Evolutionary conservation across 1,284 basidiomycete genomes (phyloP).

Genomic region (Boletus hoseneyae): DNA sequence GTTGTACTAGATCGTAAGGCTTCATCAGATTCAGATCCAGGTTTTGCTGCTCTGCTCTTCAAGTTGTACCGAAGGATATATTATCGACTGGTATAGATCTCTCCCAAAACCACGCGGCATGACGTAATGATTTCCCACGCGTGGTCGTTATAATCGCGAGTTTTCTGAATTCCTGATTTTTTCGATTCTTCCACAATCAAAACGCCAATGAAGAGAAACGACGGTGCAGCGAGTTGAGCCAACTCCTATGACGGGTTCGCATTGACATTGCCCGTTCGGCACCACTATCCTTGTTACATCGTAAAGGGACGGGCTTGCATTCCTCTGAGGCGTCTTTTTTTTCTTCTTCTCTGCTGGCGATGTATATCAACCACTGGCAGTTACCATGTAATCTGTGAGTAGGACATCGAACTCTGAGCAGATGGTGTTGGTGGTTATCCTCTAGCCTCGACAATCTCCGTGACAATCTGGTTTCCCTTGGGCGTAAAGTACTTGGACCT

Average conservation of each 20-base stretch:
- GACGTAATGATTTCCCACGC: too few species aligned
- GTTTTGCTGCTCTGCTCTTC: too few species aligned
- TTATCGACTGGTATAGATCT: too few species aligned
- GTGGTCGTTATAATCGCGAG: too few species aligned
- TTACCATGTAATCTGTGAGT: constrained; percentile 51
- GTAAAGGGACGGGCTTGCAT: constrained; percentile 44
- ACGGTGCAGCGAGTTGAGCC: constrained; percentile 45
- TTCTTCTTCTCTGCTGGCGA: too few species aligned
- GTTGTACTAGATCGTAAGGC: neutral
- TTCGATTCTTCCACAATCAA: constrained; percentile 53
- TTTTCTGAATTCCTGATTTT: neutral
- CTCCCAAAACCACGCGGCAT: too few species aligned
- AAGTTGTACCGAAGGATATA: too few species aligned
- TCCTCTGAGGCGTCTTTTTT: constrained; percentile 41
- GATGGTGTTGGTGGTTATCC: constrained; percentile 82
- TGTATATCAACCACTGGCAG: constrained; percentile 34
- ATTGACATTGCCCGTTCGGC: constrained; percentile 49
- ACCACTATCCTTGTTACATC: constrained; percentile 47
- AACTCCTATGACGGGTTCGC: constrained; percentile 33
- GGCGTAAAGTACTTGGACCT: constrained; percentile 85
- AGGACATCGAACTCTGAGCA: constrained; percentile 65
- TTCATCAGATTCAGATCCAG: too few species aligned
- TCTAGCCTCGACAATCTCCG: constrained; percentile 69
- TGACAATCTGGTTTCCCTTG: constrained; percentile 75
- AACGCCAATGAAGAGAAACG: constrained; percentile 45